Percentiles rank a stretch among this genome's conserved stretches.
These are phyloP conservation scores for Apiosordaria backusii DNA, from an alignment of 495 filamentous ascomycete genomes.

Conservation along the genomic window DNA sequence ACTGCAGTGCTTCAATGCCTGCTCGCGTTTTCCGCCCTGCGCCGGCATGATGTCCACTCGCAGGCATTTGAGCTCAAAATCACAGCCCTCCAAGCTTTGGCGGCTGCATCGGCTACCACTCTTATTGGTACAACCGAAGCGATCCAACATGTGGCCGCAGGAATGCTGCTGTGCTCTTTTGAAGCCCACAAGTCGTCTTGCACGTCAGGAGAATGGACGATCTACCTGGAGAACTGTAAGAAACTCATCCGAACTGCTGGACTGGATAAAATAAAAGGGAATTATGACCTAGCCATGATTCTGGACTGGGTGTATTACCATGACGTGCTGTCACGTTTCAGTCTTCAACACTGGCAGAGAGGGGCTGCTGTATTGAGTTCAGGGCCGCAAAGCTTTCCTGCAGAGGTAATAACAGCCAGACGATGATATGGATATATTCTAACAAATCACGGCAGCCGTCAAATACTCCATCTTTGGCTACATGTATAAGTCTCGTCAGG, in stretches of 20 bases:
- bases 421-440: background rate
- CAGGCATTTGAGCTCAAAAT: constrained; percentile 35
- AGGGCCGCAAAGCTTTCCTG: background rate
- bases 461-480: background rate
- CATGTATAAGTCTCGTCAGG: background rate
- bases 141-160: constrained; percentile 37
- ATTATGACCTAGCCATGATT: constrained; percentile 26
- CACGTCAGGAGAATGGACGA: constrained; percentile 27
- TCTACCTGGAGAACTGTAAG: constrained; percentile 29
- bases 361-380: constrained; percentile 19
- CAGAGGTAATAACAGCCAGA: background rate
- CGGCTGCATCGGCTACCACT: constrained; percentile 15
- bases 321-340: constrained; percentile 35
- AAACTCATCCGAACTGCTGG: constrained; percentile 21
- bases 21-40: constrained; percentile 33
- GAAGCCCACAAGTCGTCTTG: constrained; percentile 32
- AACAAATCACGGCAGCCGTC: background rate
- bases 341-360: constrained; percentile 31
- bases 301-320: constrained; percentile 40
- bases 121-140: constrained; percentile 22
- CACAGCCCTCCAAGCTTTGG: constrained; percentile 26
- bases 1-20: constrained; percentile 28
- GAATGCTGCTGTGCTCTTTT: constrained; percentile 37
- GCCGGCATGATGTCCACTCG: constrained; percentile 27
- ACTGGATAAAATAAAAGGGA: constrained; percentile 1